phyloP scores from a whole-genome alignment of 495 filamentous ascomycete genomes.

The Cenococcum geophilum region DNA sequence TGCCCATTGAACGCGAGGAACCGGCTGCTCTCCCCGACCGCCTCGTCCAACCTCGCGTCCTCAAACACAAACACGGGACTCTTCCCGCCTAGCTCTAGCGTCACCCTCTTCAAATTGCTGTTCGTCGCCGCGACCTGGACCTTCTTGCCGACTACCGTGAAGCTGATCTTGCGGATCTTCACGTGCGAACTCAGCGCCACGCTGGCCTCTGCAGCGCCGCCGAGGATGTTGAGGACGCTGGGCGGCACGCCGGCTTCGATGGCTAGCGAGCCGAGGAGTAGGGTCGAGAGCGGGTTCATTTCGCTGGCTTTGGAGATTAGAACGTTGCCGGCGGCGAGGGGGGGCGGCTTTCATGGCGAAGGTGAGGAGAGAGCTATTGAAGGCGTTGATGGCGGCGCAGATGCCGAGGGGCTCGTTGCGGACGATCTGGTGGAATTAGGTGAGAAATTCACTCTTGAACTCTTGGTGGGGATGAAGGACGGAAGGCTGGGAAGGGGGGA shows the following conservation, averaged over 20 bases:
- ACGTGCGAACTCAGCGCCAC: background rate
- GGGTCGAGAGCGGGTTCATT: background rate
- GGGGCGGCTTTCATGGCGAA: constrained; percentile 1
- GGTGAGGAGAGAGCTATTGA: background rate
- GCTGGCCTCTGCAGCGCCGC: background rate
- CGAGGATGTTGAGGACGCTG: background rate
- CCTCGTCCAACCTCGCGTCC: background rate
- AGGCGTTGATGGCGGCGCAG: background rate
- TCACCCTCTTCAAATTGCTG: background rate
- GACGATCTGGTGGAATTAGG: background rate
- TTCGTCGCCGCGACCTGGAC: background rate
- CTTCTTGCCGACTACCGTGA: background rate
- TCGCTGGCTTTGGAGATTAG: background rate
- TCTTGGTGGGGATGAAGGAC: background rate
- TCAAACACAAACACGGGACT: background rate
- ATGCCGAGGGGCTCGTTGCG: constrained; percentile 1
- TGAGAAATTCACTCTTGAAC: background rate
- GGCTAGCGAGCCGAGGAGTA: background rate
- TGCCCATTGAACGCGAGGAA: constrained; percentile 39
- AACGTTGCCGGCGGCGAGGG: background rate
- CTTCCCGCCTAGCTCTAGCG: constrained; percentile 1
- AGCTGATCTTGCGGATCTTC: constrained; percentile 6
- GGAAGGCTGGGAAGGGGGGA: background rate
- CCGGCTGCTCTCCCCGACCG: background rate
- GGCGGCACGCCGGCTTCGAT: background rate